These are phyloP conservation scores for Peniophora sp. DNA, from an alignment of 1,284 basidiomycete genomes.

Conservation along the genomic window DNA sequence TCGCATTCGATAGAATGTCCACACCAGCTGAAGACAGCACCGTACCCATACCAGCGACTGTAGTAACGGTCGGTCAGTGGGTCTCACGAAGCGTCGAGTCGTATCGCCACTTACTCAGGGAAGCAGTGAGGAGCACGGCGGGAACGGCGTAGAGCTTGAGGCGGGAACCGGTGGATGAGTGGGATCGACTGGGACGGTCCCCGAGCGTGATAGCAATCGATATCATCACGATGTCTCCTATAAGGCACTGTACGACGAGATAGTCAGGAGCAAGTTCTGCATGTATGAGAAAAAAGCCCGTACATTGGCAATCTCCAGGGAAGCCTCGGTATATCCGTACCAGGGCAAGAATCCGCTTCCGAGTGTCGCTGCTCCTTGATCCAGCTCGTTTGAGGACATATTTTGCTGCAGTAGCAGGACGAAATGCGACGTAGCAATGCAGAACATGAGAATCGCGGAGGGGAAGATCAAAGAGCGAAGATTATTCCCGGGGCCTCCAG, in stretches of 20 bases:
- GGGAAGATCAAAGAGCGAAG: no score
- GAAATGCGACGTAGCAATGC: no score
- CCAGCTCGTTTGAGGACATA: no score
- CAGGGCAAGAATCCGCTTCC: no score
- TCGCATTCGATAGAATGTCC: neutral
- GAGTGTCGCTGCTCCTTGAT: no score
- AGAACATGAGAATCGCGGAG: no score
- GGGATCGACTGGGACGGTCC: neutral
- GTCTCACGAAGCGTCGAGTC: neutral
- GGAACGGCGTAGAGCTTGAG: neutral
- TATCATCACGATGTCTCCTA: neutral
- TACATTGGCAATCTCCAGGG: conserved; percentile 2
- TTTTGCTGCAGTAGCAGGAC: no score
- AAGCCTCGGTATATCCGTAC: neutral
- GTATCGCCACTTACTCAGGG: neutral
- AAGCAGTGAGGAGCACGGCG: neutral
- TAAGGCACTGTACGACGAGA: neutral
- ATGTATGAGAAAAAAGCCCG: neutral
- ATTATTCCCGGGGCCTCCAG: no score
- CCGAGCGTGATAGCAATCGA: neutral
- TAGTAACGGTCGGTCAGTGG: neutral
- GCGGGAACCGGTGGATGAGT: neutral
- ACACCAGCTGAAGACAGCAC: neutral
- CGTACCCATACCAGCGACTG: neutral
- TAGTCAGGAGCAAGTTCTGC: neutral